A percentile compares a stretch with the other conserved stretches of the same genome.
Evolutionary conservation across 2,329 filamentous ascomycete genomes (phyloP).

Genomic region (Hortaea sp.): DNA sequence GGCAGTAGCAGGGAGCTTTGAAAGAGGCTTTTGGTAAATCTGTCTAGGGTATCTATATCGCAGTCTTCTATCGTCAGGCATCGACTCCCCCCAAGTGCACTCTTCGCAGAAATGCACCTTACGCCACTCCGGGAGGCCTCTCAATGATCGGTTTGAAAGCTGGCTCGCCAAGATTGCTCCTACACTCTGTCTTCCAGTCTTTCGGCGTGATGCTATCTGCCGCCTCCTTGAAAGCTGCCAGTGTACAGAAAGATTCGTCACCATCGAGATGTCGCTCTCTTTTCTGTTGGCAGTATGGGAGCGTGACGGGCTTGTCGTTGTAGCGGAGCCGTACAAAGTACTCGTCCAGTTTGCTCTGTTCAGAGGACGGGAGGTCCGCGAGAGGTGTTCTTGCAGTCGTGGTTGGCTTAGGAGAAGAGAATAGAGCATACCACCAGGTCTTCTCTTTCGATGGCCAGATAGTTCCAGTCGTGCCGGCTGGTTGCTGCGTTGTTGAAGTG

Average conservation of each 20-base stretch:
- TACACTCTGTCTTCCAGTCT: slow-evolving; percentile 62
- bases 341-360: slow-evolving; percentile 53
- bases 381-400: slow-evolving; percentile 42
- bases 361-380: slow-evolving; percentile 43
- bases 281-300: slow-evolving; percentile 67
- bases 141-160: slow-evolving; percentile 17
- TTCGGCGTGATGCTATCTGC: slow-evolving; percentile 81
- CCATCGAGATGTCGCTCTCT: slow-evolving; percentile 75
- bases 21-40: no score
- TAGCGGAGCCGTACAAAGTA: slow-evolving; percentile 88
- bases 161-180: slow-evolving; percentile 45
- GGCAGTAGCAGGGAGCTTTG: no score
- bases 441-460: slow-evolving; percentile 12
- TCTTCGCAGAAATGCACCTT: not conserved
- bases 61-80: not conserved
- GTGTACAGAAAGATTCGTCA: slow-evolving; percentile 80
- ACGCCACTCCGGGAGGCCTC: slow-evolving; percentile 6
- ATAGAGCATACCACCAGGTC: slow-evolving; percentile 21
- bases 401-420: slow-evolving; percentile 8
- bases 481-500: slow-evolving; percentile 9
- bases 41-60: no score
- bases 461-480: not conserved
- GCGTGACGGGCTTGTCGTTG: slow-evolving; percentile 71
- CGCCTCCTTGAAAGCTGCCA: slow-evolving; percentile 85
- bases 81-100: not conserved